Evolutionary conservation across 306 rosid species (phyloP).

Genomic region (Dicorynia guianensis): DNA sequence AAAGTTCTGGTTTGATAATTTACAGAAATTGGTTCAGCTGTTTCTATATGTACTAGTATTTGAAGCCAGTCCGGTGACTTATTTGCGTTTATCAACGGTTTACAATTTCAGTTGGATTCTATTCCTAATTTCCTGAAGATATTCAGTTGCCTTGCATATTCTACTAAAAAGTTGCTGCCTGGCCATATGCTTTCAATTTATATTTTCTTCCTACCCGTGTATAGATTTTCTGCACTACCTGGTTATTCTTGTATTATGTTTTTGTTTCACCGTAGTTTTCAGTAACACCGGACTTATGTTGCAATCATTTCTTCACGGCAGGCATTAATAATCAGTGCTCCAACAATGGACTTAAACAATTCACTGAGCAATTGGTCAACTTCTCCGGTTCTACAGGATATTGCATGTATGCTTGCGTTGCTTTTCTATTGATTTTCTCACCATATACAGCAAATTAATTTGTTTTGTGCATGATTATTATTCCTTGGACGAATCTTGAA

Average conservation of each 20-base stretch:
- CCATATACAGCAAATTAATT: background rate
- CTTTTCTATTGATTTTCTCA: slow-evolving; percentile 16
- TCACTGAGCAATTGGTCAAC: slow-evolving; percentile 57
- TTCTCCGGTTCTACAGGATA: slow-evolving; percentile 74
- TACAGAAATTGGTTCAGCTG: too few species aligned
- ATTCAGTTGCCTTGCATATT: too few species aligned
- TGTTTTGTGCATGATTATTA: background rate
- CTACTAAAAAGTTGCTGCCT: too few species aligned
- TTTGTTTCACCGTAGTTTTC: background rate
- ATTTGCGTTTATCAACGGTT: background rate
- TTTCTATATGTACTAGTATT: too few species aligned
- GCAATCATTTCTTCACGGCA: slow-evolving; percentile 46
- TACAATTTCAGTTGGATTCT: background rate
- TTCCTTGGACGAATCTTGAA: background rate
- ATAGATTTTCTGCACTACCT: slow-evolving; percentile 20
- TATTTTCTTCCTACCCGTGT: background rate
- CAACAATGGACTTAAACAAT: slow-evolving; percentile 48
- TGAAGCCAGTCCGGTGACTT: background rate
- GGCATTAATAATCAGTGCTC: slow-evolving; percentile 86
- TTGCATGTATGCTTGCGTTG: slow-evolving; percentile 71
- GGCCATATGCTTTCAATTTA: background rate
- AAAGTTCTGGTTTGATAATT: too few species aligned
- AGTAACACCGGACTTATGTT: slow-evolving; percentile 8
- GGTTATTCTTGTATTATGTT: slow-evolving; percentile 16
- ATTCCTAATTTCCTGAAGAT: background rate